Evolutionary conservation across 2,329 filamentous ascomycete species (phyloP).

Genomic region (Plenodomus tracheiphilus): DNA sequence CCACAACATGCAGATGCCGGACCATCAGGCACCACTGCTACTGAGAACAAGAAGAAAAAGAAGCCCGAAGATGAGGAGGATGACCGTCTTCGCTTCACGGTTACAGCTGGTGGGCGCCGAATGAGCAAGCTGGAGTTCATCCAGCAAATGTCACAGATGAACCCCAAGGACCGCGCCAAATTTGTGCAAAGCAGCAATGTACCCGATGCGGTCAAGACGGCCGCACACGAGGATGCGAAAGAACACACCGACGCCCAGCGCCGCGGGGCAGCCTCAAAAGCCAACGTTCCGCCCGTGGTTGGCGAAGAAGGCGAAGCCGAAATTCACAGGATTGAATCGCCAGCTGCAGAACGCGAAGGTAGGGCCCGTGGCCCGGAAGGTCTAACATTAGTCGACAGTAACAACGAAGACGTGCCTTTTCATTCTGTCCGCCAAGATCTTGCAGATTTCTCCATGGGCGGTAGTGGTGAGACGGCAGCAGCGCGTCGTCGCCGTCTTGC

Average conservation of each 20-base stretch:
- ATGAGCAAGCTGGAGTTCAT: conserved; percentile 84
- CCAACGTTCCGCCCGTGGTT: conserved; percentile 36
- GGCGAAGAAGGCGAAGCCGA: conserved; percentile 40
- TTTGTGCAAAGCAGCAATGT: conserved; percentile 53
- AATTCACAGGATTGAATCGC: conserved; percentile 36
- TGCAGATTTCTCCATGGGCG: conserved; percentile 26
- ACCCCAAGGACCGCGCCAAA: conserved; percentile 64
- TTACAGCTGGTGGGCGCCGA: conserved; percentile 70
- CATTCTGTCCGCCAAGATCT: conserved; percentile 49
- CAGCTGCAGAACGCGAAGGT: conserved; percentile 27
- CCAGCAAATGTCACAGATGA: conserved; percentile 70
- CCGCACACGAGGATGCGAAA: conserved; percentile 49
- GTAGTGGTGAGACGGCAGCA: conserved; percentile 41
- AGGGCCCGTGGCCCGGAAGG: conserved; percentile 42
- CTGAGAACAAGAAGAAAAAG: conserved; percentile 27
- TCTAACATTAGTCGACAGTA: conserved; percentile 50
- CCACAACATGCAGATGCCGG: conserved; percentile 26
- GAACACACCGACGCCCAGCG: conserved; percentile 38
- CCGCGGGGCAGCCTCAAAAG: conserved; percentile 30
- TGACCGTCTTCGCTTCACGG: conserved; percentile 76
- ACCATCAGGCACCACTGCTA: conserved; percentile 22
- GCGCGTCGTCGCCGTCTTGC: conserved; percentile 51
- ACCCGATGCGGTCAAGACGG: conserved; percentile 52
- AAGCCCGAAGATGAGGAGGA: conserved; percentile 59
- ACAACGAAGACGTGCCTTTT: conserved; percentile 52